Evolutionary conservation across 1,284 basidiomycete genomes (phyloP).

Genomic region (Naganishia sp.): DNA sequence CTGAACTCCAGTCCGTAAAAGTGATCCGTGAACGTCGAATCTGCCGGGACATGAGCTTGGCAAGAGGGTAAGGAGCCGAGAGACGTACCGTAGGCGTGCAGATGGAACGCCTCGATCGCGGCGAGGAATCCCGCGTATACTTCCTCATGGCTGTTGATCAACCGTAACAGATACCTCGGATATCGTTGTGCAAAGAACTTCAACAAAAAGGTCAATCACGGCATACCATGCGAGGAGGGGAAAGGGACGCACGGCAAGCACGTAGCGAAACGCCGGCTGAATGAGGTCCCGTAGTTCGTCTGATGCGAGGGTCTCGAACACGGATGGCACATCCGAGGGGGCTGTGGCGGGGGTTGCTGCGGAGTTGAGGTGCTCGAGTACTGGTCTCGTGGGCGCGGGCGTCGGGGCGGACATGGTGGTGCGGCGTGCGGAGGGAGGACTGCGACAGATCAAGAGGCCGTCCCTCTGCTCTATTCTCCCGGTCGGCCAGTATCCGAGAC

Average conservation of each 20-base stretch:
- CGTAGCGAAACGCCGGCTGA: constrained; percentile 93
- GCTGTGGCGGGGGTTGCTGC: constrained; percentile 11
- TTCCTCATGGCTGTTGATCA: constrained; percentile 95
- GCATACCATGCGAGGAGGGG: constrained; percentile 22
- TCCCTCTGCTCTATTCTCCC: too few species aligned
- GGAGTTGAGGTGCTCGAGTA: constrained; percentile 22
- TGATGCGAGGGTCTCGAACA: constrained; percentile 94
- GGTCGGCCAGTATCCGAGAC: too few species aligned
- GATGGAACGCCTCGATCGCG: constrained; percentile 86
- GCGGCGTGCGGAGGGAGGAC: too few species aligned
- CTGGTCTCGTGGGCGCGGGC: constrained; percentile 11
- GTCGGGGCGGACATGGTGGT: not conserved
- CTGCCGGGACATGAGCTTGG: constrained; percentile 53
- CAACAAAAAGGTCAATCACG: not conserved
- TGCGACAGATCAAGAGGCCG: too few species aligned
- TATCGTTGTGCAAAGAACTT: constrained; percentile 72
- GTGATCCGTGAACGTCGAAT: constrained; percentile 86
- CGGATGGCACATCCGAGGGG: constrained; percentile 62
- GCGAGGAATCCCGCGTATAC: constrained; percentile 87
- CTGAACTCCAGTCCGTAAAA: constrained; percentile 87
- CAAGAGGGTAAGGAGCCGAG: constrained; percentile 37
- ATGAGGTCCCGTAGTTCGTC: constrained; percentile 90
- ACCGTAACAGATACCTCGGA: constrained; percentile 84
- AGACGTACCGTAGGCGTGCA: constrained; percentile 71
- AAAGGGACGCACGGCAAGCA: constrained; percentile 69